Base-by-base conservation (phyloP, 2,329 filamentous ascomycete species). In the Penicillium sp. region DNA sequence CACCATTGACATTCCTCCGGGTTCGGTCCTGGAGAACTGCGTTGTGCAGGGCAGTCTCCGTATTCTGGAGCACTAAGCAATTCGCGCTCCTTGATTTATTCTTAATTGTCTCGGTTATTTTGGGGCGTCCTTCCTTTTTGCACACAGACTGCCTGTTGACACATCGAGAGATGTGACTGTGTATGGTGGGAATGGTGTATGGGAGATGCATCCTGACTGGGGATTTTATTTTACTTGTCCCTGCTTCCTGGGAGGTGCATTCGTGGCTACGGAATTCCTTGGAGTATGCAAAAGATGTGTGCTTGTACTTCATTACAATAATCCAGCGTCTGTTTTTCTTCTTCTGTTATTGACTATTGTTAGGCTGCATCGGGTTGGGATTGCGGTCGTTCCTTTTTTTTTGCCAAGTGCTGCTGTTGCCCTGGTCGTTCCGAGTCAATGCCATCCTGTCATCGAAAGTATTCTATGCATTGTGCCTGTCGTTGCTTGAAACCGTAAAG, bases 1-100 rank as follows among this genome's bases (percentile, higher is more conserved):
- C 83, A 99, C 95, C 65, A 99, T 99, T 72, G 95, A 99, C 76
- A 90, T 99, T 71, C 95, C 95, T 55, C 94, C 95, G 20, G 95
- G 95, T 76, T 97, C 93, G 20, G 91, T 99, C 72, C 86, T 99
- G 60, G 95, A 99, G 86, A 99, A 99, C 81, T 95, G 98, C 14
- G 95, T 99, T 54, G 95, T 99, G 59, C 95, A 99, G 85, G 95
- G 95, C 74, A 96, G 92, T 79, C 86, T 99, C 86, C 83, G 87
- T 73, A 81, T 88, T 74, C 79, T 89, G 66, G 86, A 89, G 81
- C 86, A 89, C 76, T 89, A 86, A 67, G 65, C 63, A 47, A 14
- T 15, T 2, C 17, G 42, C 43, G 25, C 14, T 31, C 39, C n/a
- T 4, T 31, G 22, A 15, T 47, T 28, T 47, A n/a, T 47, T 45